These are phyloP conservation scores for Psophocarpus tetragonolobus DNA, from an alignment of 306 rosid genomes.

Conservation along the genomic window DNA sequence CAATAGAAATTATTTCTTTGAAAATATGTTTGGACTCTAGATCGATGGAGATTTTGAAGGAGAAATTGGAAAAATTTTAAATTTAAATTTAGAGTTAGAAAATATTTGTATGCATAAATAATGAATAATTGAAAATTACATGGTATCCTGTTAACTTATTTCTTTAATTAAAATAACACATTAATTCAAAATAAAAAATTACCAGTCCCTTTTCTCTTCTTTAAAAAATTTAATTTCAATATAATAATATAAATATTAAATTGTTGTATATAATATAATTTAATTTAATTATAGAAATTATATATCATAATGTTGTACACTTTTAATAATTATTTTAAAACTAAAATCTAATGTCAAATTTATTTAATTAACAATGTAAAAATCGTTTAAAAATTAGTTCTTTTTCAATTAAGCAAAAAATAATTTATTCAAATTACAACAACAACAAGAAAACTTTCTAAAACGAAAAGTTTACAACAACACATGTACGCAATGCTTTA, in stretches of 20 bases:
- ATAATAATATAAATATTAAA: neutral
- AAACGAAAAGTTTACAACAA: neutral
- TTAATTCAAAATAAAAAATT: neutral
- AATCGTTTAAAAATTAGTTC: neutral
- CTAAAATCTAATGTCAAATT: neutral
- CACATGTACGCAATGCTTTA: constrained; percentile 10
- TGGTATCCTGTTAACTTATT: neutral
- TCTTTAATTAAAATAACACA: neutral
- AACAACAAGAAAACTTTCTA: no score
- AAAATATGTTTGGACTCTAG: neutral
- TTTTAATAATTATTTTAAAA: neutral
- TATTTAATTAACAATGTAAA: neutral
- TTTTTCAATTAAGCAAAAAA: no score
- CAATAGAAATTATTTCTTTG: neutral
- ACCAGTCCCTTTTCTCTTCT: no score
- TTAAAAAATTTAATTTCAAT: neutral
- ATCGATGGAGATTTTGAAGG: neutral
- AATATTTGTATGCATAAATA: neutral
- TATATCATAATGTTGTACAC: neutral
- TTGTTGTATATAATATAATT: no score
- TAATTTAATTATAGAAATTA: neutral
- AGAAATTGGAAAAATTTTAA: neutral
- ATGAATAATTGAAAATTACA: neutral
- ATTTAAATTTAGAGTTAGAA: neutral
- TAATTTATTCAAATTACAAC: no score